These are phyloP conservation scores for Podila verticillata DNA, from an alignment of 192 early-diverging fungal genomes.

Conservation along the genomic window DNA sequence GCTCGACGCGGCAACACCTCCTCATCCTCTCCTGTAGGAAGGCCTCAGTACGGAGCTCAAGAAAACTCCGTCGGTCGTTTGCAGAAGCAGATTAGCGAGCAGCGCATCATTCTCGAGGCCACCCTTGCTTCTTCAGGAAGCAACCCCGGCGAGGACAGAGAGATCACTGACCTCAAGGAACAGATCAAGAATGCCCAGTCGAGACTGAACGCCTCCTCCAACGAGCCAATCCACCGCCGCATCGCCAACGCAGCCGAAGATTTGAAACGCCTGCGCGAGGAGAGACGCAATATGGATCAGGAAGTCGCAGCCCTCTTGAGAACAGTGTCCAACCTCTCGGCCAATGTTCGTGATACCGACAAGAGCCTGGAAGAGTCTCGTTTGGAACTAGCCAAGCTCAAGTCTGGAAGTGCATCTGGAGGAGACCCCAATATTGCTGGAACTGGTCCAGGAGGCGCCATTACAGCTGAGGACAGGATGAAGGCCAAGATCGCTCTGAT, in stretches of 20 bases:
- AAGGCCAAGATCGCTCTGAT: constrained; percentile 62
- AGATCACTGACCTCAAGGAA: constrained; percentile 54
- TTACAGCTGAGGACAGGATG: constrained; percentile 64
- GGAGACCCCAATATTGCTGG: constrained; percentile 48
- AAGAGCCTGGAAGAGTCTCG: constrained; percentile 56
- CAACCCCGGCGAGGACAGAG: constrained; percentile 41
- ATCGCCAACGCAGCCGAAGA: constrained; percentile 49
- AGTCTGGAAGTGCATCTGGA: constrained; percentile 15
- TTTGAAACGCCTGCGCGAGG: constrained; percentile 55
- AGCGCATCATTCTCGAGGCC: constrained; percentile 49
- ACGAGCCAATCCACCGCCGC: constrained; percentile 32
- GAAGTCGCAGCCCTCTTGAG: constrained; percentile 53
- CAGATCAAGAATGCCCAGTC: constrained; percentile 54
- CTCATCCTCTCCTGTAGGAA: constrained; percentile 4
- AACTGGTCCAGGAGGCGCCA: constrained; percentile 61
- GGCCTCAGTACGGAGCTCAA: constrained; percentile 11
- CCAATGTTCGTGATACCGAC: constrained; percentile 56
- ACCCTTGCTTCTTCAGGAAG: constrained; percentile 17
- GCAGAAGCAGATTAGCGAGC: constrained; percentile 52
- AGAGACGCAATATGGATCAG: constrained; percentile 56
- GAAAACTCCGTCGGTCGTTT: constrained; percentile 41
- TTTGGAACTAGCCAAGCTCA: constrained; percentile 50
- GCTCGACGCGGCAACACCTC: constrained; percentile 38
- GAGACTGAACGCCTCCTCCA: constrained; percentile 19
- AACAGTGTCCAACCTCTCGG: constrained; percentile 45